Base-by-base conservation (phyloP, 2,329 filamentous ascomycete species). In the Ilyonectria robusta region DNA sequence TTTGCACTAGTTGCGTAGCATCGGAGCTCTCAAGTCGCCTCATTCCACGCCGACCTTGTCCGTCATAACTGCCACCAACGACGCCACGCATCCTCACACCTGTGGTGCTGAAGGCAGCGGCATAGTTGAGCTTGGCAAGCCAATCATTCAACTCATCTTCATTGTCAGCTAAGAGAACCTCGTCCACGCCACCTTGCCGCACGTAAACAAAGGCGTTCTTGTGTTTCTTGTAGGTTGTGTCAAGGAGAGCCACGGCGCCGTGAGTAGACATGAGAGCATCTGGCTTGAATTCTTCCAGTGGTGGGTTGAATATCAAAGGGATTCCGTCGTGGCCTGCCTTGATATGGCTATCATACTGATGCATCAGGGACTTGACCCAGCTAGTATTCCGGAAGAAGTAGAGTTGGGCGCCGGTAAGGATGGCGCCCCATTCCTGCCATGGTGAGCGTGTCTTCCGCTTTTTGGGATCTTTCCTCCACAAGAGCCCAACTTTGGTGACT, bases 391-490 rank as follows among this genome's bases (percentile, higher is more conserved):
- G 92, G 84, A 98, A 99, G 80, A 99, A 94, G 80, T 98, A 99
- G 8, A 99, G 88, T 77, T 98, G 95, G 6, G 96, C 97, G n/a
- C 95, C 94, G 1, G 96, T 99, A 33, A 99, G 87, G 65, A 99
- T 93, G 26, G 94, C 96, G 59, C 96, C 96, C 96, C 96, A 99
- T 86, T 99, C 96, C 78, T 98, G 95, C 96, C 96, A 99, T 1
- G 96, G 95, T 11, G 95, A 98, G 48, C 95, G 89, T 1, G 94
- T 92, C 81, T 97, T 97, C 82, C 96, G 95, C 82, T 95, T 97
- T 83, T 97, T 98, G 1, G 88, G 84, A 70, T 97, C 94, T 78
- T 99, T 99, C 50, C 96, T 91, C 96, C 96, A 99, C 35, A 99
- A 80, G 2, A 97, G 84, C 4, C 96, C 96, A 56, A 99, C 95